Evolutionary conservation across 345 rosid genomes (phyloP).

Genomic region (Geranium rotundifolium): DNA sequence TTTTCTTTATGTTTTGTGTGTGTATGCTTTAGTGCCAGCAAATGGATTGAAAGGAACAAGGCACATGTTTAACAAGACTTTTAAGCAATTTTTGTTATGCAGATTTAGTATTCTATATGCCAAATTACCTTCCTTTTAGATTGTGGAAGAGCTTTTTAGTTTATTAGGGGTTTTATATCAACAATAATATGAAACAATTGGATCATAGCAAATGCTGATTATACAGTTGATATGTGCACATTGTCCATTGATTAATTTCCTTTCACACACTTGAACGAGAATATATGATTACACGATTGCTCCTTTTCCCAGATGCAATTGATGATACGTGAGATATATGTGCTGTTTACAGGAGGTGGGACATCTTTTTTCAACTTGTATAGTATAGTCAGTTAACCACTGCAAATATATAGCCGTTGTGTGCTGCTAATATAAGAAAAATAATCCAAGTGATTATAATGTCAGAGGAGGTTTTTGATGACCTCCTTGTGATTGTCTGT

Average conservation of each 20-base stretch:
- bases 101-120: too few relatives aligned
- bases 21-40: background rate
- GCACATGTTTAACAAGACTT: too few relatives aligned
- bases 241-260: background rate
- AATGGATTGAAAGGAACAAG: too few relatives aligned
- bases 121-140: too few relatives aligned
- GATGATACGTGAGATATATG: background rate
- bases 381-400: too few relatives aligned
- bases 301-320: background rate
- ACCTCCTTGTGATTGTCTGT: background rate
- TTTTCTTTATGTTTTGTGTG: background rate
- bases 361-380: background rate
- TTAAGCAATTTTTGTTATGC: too few relatives aligned
- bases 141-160: too few relatives aligned
- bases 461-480: background rate
- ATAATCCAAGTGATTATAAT: too few relatives aligned
- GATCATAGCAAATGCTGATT: too few relatives aligned
- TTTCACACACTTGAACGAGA: background rate
- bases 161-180: too few relatives aligned
- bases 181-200: too few relatives aligned
- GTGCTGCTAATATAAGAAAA: background rate
- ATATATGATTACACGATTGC: background rate
- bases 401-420: background rate
- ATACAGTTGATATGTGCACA: too few relatives aligned
- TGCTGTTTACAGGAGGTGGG: background rate